Evolutionary conservation across 805 yeast genomes (phyloP).

Genomic region (Ogataea saltuana): DNA sequence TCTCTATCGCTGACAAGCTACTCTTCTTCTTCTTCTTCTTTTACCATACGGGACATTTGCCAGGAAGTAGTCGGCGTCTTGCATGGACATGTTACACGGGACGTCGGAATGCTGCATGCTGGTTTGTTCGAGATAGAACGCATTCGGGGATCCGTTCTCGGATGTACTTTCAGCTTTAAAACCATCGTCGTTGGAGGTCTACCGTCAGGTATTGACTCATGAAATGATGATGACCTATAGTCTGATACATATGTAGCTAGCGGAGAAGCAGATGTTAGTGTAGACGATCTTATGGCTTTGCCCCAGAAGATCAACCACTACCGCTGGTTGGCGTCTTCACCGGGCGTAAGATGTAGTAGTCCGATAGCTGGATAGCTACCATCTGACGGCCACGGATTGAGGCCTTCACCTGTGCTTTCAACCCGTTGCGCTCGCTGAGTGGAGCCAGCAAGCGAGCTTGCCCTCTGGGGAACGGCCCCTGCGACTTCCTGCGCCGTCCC

Average conservation of each 20-base stretch:
- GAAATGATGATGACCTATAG: constrained; percentile 96
- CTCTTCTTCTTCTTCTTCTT: constrained; percentile 1
- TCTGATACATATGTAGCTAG: constrained; percentile 56
- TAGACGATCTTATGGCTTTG: no score
- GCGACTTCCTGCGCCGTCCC: no score
- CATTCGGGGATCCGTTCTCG: constrained; percentile 3
- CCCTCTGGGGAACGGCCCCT: no score
- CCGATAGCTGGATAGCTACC: no score
- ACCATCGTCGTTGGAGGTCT: constrained; percentile 98
- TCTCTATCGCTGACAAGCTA: background rate
- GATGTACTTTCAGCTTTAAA: constrained; percentile 69
- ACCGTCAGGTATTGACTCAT: constrained; percentile 70
- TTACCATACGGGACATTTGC: constrained; percentile 9
- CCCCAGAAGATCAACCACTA: no score
- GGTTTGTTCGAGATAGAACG: constrained; percentile 21
- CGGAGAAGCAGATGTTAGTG: background rate
- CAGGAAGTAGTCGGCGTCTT: constrained; percentile 17
- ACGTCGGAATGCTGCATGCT: constrained; percentile 26
- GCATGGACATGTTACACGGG: constrained; percentile 6
- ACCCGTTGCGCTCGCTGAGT: no score
- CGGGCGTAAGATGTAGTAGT: no score
- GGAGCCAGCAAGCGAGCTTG: no score
- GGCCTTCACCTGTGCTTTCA: no score
- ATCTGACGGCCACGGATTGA: no score
- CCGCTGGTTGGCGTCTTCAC: no score